Conservation (phyloP, 371 early-diverging fungal species). For the Conidiobolus incongruus region DNA sequence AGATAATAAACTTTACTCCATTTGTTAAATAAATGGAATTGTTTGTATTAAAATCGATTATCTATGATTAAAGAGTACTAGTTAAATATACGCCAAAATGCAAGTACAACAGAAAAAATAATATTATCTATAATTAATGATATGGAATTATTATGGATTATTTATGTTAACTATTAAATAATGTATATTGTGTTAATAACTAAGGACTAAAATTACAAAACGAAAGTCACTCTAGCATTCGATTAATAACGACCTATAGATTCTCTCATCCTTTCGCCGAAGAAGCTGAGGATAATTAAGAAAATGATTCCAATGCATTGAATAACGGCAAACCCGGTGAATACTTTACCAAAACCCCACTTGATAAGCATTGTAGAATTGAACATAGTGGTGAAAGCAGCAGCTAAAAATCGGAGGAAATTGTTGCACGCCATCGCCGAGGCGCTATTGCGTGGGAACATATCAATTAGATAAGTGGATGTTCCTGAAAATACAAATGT, state of each 20-base stretch:
- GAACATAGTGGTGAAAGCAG: neutral
- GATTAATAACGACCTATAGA: too few species aligned
- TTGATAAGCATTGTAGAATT: neutral
- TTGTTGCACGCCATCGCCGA: constrained; percentile 3
- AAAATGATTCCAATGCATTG: neutral
- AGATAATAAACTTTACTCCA: too few species aligned
- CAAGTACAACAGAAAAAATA: too few species aligned
- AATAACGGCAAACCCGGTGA: neutral
- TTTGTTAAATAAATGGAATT: too few species aligned
- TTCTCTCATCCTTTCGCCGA: neutral
- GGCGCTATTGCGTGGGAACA: neutral
- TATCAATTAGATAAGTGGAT: constrained; percentile 5
- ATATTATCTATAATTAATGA: too few species aligned
- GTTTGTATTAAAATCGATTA: too few species aligned
- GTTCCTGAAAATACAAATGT: neutral
- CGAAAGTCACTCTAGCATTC: neutral
- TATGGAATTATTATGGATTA: neutral
- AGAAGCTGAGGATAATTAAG: neutral
- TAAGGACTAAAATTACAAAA: neutral
- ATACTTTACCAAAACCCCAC: neutral
- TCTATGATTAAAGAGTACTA: too few species aligned
- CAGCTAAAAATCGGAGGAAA: neutral
- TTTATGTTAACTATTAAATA: neutral
- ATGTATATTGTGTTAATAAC: neutral
- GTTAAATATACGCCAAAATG: too few species aligned